These are phyloP conservation scores for Fonsecaea multimorphosa DNA, from an alignment of 2,329 filamentous ascomycete species.

Conservation along the genomic window DNA sequence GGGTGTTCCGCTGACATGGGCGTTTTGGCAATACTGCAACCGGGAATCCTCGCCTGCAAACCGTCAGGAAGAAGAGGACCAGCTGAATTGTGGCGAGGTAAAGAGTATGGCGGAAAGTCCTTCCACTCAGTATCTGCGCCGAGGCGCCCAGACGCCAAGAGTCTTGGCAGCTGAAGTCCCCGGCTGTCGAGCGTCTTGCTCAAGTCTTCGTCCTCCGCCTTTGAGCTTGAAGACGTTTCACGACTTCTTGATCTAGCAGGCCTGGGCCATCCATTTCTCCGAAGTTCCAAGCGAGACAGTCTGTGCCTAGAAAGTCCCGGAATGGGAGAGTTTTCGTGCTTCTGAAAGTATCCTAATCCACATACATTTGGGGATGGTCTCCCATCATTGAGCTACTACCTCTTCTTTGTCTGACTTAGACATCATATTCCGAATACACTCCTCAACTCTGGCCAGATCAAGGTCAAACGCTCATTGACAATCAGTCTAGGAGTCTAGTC, in stretches of 20 bases:
- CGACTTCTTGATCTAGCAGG: not conserved
- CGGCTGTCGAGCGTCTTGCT: too few species aligned
- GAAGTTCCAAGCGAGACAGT: not conserved
- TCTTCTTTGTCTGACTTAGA: not conserved
- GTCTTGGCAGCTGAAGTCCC: conserved; percentile 18
- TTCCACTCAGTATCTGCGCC: not conserved
- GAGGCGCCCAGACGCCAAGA: conserved; percentile 1
- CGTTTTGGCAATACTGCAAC: not conserved
- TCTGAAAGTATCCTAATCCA: not conserved
- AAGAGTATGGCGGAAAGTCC: not conserved
- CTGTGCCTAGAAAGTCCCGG: not conserved
- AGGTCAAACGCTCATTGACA: not conserved
- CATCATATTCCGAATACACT: not conserved
- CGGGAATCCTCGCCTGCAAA: not conserved
- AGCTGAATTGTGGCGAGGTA: not conserved
- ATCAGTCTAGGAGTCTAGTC: not conserved
- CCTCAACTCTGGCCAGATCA: not conserved
- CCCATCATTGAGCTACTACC: not conserved
- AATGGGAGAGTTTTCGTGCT: not conserved
- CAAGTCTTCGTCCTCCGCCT: conserved; percentile 12
- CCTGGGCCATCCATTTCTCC: not conserved
- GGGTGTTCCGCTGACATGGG: not conserved
- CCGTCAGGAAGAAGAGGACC: not conserved
- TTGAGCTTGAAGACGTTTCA: conserved; percentile 14
- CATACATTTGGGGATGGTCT: not conserved